A percentile compares a stretch with the other conserved stretches of the same genome.
phyloP scores from a whole-genome alignment of 2,329 filamentous ascomycete species.

The Alternaria brassicae region DNA sequence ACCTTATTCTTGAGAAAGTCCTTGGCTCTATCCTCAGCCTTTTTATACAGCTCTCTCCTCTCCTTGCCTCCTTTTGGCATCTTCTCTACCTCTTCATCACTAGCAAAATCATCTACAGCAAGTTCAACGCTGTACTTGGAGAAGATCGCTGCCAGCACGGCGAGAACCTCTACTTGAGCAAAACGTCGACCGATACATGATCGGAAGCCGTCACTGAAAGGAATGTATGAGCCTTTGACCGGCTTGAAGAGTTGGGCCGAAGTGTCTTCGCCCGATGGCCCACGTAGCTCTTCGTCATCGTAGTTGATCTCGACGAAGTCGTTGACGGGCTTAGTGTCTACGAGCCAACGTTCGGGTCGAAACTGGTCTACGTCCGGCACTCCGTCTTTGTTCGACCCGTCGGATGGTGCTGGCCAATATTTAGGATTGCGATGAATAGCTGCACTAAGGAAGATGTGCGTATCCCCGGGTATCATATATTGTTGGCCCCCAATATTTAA shows the following conservation, averaged over 20 bases:
- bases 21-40: conserved; percentile 64
- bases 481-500: conserved; percentile 66
- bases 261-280: conserved; percentile 67
- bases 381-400: conserved; percentile 34
- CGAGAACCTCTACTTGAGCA: conserved; percentile 64
- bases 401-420: conserved; percentile 68
- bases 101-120: conserved; percentile 62
- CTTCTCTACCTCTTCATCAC: conserved; percentile 51
- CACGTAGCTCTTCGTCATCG: conserved; percentile 64
- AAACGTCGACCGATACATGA: conserved; percentile 64
- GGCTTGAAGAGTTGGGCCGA: conserved; percentile 64
- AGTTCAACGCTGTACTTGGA: conserved; percentile 71
- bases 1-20: conserved; percentile 62
- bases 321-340: conserved; percentile 34
- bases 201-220: conserved; percentile 63
- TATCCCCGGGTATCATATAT: conserved; percentile 64
- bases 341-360: conserved; percentile 75
- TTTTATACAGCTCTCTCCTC: conserved; percentile 64
- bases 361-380: conserved; percentile 68
- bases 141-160: conserved; percentile 61
- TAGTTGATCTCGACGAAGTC: conserved; percentile 49
- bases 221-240: conserved; percentile 60
- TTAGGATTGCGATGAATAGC: conserved; percentile 72
- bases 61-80: conserved; percentile 56
- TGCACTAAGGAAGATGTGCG: conserved; percentile 62